These are phyloP conservation scores for Globisporangium canariense DNA, from an alignment of 352 stramenopile genomes.

Conservation along the genomic window DNA sequence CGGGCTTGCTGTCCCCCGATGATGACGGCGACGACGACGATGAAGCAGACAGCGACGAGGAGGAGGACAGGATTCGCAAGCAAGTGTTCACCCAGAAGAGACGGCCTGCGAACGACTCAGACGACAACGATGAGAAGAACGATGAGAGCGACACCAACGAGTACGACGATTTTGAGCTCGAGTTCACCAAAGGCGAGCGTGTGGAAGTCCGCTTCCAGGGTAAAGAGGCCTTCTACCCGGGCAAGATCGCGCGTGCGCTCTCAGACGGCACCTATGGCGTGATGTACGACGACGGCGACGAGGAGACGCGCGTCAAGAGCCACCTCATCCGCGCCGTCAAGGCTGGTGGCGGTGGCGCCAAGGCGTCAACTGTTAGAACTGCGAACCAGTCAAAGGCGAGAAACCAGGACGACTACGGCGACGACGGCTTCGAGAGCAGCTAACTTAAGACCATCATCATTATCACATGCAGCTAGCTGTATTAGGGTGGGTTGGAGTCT, in stretches of 20 bases:
- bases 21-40: constrained; percentile 28
- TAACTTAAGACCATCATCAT: constrained; percentile 8
- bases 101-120: constrained; percentile 15
- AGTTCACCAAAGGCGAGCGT: constrained; percentile 52
- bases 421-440: constrained; percentile 62
- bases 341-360: not conserved
- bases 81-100: constrained; percentile 10
- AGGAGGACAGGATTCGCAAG: not conserved
- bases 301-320: constrained; percentile 48
- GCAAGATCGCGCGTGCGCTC: constrained; percentile 46
- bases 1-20: constrained; percentile 45
- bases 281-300: constrained; percentile 70
- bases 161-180: constrained; percentile 38
- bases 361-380: not conserved
- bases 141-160: constrained; percentile 20
- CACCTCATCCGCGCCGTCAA: constrained; percentile 34
- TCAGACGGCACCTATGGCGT: constrained; percentile 60
- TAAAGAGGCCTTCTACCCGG: constrained; percentile 40
- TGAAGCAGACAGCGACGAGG: not conserved
- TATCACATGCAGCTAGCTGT: constrained; percentile 12
- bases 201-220: constrained; percentile 68
- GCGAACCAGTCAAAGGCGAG: constrained; percentile 2
- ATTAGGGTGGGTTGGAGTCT: not conserved
- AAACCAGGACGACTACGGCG: constrained; percentile 38
- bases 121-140: constrained; percentile 17